phyloP scores from a whole-genome alignment of 768 basidiomycete species.

The Amanita jacksonii region DNA sequence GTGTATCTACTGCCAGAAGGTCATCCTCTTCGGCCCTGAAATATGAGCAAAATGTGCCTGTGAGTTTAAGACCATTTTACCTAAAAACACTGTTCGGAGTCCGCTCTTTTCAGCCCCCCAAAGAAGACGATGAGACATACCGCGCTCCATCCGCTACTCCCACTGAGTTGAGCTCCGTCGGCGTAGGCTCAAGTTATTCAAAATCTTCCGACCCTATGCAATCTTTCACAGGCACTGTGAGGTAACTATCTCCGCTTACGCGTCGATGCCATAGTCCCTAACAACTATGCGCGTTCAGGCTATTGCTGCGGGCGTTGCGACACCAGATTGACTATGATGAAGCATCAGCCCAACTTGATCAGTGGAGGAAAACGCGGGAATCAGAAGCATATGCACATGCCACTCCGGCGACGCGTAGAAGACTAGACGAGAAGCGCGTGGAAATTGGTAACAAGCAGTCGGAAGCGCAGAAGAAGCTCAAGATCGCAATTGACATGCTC shows the following conservation, averaged over 20 bases:
- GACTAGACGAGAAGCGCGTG: constrained; percentile 16
- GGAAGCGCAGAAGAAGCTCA: constrained; percentile 15
- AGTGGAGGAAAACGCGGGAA: constrained; percentile 22
- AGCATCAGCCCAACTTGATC: constrained; percentile 16
- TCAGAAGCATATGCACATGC: constrained; percentile 21
- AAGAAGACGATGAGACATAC: not conserved
- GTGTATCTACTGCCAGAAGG: not conserved
- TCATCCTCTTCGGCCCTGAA: not conserved
- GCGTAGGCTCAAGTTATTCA: not conserved
- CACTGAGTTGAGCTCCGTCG: constrained; percentile 7
- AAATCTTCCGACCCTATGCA: constrained; percentile 8
- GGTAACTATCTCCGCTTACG: constrained; percentile 9
- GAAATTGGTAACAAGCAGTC: constrained; percentile 12
- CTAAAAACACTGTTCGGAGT: not conserved
- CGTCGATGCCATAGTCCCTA: too few species aligned
- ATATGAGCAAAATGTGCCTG: not conserved
- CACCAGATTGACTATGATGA: constrained; percentile 16
- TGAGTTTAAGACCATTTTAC: not conserved
- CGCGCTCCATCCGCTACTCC: not conserved
- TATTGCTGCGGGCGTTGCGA: constrained; percentile 19
- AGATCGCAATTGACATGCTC: constrained; percentile 17
- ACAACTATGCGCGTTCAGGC: constrained; percentile 16
- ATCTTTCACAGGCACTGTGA: constrained; percentile 2
- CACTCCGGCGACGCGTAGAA: constrained; percentile 19
- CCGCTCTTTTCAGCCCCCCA: not conserved